Conservation (phyloP, 441 rosid genomes). For the Bocquillonia castaneifolia region DNA sequence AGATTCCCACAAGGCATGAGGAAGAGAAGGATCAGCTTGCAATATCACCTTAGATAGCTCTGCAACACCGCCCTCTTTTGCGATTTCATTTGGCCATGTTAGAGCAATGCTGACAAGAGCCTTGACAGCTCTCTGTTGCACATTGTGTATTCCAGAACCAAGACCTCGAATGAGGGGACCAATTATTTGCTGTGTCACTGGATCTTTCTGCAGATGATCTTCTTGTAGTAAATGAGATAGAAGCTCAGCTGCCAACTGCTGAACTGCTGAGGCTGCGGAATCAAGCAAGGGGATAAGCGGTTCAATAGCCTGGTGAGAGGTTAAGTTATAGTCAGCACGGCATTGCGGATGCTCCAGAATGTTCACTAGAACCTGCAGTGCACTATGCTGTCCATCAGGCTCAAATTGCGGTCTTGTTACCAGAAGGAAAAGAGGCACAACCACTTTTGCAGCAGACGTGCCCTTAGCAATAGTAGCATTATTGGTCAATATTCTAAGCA, state of each 20-base stretch:
- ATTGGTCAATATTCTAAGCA: conserved; percentile 94
- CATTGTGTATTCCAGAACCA: conserved; percentile 80
- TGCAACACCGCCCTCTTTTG: conserved; percentile 91
- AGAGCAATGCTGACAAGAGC: conserved; percentile 93
- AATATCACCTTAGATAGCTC: conserved; percentile 93
- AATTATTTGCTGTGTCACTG: conserved; percentile 73
- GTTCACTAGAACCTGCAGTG: conserved; percentile 93
- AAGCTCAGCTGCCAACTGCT: conserved; percentile 98
- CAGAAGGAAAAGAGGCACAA: conserved; percentile 82
- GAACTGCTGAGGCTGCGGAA: conserved; percentile 90
- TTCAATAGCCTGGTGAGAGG: conserved; percentile 84
- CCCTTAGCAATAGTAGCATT: conserved; percentile 98
- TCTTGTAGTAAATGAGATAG: conserved; percentile 82
- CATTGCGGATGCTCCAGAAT: conserved; percentile 97
- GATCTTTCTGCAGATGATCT: conserved; percentile 92
- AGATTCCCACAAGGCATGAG: conserved; percentile 94
- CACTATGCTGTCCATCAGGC: conserved; percentile 94
- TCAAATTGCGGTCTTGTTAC: conserved; percentile 82
- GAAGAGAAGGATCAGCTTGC: conserved; percentile 92
- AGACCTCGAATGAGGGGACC: conserved; percentile 86
- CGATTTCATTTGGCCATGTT: conserved; percentile 93
- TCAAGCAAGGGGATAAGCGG: conserved; percentile 95
- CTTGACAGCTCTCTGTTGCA: conserved; percentile 99
- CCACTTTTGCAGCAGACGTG: conserved; percentile 90
- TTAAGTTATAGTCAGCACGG: conserved; percentile 77